These are phyloP conservation scores for Alternaria sp. DNA, from an alignment of 2,329 filamentous ascomycete genomes.

Conservation along the genomic window DNA sequence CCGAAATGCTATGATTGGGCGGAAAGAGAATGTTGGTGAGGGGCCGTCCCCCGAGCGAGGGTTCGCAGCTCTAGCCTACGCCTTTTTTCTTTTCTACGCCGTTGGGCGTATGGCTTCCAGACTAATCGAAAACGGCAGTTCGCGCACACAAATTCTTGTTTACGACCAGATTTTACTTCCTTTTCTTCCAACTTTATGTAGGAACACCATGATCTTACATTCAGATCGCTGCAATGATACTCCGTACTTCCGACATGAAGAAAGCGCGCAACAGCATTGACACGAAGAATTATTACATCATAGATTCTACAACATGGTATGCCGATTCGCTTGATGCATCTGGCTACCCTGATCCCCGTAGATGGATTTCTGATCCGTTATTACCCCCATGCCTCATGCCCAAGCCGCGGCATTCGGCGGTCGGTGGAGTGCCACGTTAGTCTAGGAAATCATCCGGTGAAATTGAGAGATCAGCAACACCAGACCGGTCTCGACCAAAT, in stretches of 20 bases:
- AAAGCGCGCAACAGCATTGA: conserved; percentile 2
- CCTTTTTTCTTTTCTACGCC: conserved; percentile 11
- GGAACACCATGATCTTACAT: background rate
- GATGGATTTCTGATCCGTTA: background rate
- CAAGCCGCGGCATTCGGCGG: conserved; percentile 7
- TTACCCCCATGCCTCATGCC: conserved; percentile 1
- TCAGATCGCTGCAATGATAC: conserved; percentile 4
- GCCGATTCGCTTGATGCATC: background rate
- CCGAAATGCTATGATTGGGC: conserved; percentile 16
- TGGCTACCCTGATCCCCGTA: background rate
- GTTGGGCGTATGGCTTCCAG: conserved; percentile 21
- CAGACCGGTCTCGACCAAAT: conserved; percentile 13
- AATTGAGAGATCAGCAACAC: conserved; percentile 17
- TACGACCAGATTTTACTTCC: background rate
- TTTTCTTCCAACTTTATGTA: conserved; percentile 16
- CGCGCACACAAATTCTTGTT: background rate
- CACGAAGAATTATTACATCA: background rate
- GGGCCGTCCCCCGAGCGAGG: conserved; percentile 24
- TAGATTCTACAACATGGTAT: background rate
- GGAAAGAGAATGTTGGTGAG: conserved; percentile 7
- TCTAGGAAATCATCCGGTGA: conserved; percentile 14
- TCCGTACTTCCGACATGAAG: conserved; percentile 1
- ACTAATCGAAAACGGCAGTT: conserved; percentile 6
- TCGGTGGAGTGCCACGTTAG: conserved; percentile 16
- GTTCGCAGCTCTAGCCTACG: conserved; percentile 30